Base-by-base conservation (phyloP, 805 yeast genomes). In the Candida khao-thaluensis region DNA sequence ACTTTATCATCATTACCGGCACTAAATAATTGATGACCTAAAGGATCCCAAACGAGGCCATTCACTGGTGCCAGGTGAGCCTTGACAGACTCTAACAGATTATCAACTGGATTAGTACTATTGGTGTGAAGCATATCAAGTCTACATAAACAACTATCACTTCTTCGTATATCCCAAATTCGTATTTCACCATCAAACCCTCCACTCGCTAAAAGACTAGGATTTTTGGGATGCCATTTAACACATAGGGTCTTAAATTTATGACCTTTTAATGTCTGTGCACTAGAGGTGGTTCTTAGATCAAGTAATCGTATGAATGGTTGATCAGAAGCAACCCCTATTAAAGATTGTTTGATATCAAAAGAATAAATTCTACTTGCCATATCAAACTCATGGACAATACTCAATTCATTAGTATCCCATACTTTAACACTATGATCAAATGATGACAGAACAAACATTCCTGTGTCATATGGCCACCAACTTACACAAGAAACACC, bases 401-500 rank as follows among this genome's bases (percentile, higher is more conserved):
- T 76, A n/a, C 69, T 67, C 47, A 89, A 61, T 12, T 72, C 63
- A 40, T 73, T 73, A 0, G 96, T 74, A 54, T 88, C 96, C 95
- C 95, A 90, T 1, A 88, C 69, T 45, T 81, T 84, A 16, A 89
- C 75, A 0, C 79, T 74, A 42, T 76, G 78, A 58, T 90, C 97
- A 57, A 80, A 87, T 0, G 96, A 86, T 1, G 88, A 79, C 2
- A 88, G 75, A 14, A 88, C 71, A 63, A 88, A 89, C 81, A 90
- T 72, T 1, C 96, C 96, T 23, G 81, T 78, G 59, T 90, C 97
- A 31, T 66, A 65, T 0, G 93, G 89, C 91, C 96, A 91, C 97
- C 97, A 90, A 50, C 73, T 69, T 1, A 86, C 66, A 11, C 76
- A 62, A 0, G 95, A 84, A 0, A 90, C 70, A 0, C 96, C 95